phyloP scores from a whole-genome alignment of 331 rosid species.

The Prunus yedoensis region DNA sequence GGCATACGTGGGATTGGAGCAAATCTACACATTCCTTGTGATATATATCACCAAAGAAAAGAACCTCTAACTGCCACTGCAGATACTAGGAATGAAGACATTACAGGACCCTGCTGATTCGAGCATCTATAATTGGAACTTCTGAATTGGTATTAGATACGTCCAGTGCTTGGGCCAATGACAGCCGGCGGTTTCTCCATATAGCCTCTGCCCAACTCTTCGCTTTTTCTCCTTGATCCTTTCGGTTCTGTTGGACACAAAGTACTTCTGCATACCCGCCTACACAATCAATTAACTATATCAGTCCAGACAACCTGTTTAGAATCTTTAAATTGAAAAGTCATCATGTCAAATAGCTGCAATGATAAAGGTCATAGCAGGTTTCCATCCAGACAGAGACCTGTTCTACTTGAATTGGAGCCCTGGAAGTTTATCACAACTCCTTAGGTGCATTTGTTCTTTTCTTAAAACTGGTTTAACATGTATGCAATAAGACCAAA shows the following conservation, averaged over 20 bases:
- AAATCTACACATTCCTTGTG: not conserved
- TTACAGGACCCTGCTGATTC: conserved; percentile 66
- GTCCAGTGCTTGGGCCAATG: conserved; percentile 71
- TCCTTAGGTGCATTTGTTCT: not conserved
- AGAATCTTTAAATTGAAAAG: not conserved
- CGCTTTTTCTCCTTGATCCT: conserved; percentile 63
- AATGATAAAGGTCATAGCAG: not conserved
- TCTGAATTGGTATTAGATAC: conserved; percentile 41
- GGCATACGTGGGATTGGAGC: not conserved
- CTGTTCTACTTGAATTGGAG: not conserved
- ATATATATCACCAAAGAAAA: not conserved
- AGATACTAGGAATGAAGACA: conserved; percentile 10
- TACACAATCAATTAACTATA: conserved; percentile 19
- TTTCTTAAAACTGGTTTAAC: not conserved
- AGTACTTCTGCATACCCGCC: conserved; percentile 85
- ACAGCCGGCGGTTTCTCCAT: conserved; percentile 67
- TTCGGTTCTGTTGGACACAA: conserved; percentile 68
- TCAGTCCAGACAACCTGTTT: conserved; percentile 3
- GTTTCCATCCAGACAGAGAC: conserved; percentile 9
- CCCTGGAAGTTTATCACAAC: not conserved
- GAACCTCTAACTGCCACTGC: conserved; percentile 5
- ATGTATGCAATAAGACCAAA: not conserved
- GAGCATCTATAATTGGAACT: conserved; percentile 56
- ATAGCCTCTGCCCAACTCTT: conserved; percentile 55
- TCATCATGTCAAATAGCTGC: not conserved